Conservation (phyloP, 176 grass and related monocot species). For the Aegilops umbellulata region DNA sequence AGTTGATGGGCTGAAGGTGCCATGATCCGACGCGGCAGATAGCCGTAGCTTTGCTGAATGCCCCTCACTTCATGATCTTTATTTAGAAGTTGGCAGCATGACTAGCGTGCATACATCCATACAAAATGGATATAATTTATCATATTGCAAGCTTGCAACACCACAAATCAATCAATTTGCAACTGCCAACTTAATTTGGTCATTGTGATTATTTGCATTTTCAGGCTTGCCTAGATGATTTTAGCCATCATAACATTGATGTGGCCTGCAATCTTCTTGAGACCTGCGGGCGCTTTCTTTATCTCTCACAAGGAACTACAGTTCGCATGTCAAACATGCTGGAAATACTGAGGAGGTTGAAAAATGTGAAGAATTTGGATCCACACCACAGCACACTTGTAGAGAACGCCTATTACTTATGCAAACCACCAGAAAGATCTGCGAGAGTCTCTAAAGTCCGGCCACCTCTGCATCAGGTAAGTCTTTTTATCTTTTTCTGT, state of each 20-base stretch:
- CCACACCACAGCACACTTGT: constrained; percentile 90
- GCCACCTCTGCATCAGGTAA: constrained; percentile 11
- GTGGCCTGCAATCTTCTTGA: constrained; percentile 97
- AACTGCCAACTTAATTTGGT: constrained; percentile 1
- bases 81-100: not conserved
- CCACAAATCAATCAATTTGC: not conserved
- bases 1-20: not conserved
- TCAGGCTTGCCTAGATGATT: constrained; percentile 91
- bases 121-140: not conserved
- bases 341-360: constrained; percentile 86
- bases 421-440: constrained; percentile 19
- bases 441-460: constrained; percentile 16
- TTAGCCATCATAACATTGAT: constrained; percentile 97
- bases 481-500: not conserved
- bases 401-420: constrained; percentile 26
- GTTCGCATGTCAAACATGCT: constrained; percentile 88
- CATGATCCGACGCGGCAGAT: not conserved
- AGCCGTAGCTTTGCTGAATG: not conserved
- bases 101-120: not conserved
- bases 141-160: not conserved
- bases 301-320: constrained; percentile 80
- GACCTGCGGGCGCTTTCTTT: constrained; percentile 87
- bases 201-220: constrained; percentile 20
- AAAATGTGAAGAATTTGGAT: constrained; percentile 96
- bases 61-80: not conserved